These are phyloP conservation scores for Excoecaria agallocha DNA, from an alignment of 345 rosid genomes.

Conservation along the genomic window DNA sequence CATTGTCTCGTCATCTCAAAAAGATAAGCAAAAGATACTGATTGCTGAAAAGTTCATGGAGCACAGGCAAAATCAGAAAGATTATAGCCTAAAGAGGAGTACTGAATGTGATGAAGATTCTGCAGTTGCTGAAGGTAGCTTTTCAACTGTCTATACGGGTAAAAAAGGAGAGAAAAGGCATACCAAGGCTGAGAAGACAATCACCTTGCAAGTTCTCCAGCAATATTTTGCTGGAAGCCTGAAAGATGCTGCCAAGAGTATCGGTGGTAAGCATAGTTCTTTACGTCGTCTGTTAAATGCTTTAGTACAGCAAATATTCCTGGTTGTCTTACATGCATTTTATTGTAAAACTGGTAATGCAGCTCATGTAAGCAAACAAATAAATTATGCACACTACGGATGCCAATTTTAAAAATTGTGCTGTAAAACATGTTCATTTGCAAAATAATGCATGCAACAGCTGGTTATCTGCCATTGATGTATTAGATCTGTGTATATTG, in stretches of 20 bases:
- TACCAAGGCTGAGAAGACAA: slow-evolving; percentile 62
- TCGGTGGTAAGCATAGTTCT: slow-evolving; percentile 67
- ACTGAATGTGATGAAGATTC: slow-evolving; percentile 43
- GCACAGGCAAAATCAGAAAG: slow-evolving; percentile 25
- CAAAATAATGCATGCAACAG: too few relatives aligned
- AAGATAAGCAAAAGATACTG: slow-evolving; percentile 28
- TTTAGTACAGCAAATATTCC: background rate
- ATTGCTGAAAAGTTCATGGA: slow-evolving; percentile 29
- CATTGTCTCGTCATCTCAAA: slow-evolving; percentile 19
- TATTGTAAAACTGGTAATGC: too few relatives aligned
- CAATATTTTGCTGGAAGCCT: slow-evolving; percentile 82
- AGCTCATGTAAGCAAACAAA: too few relatives aligned
- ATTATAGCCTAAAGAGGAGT: slow-evolving; percentile 34
- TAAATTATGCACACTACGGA: too few relatives aligned
- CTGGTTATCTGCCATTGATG: too few relatives aligned
- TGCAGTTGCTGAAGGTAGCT: slow-evolving; percentile 44
- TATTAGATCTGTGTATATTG: too few relatives aligned
- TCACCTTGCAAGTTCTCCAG: slow-evolving; percentile 68
- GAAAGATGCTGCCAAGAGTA: slow-evolving; percentile 89
- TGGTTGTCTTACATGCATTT: too few relatives aligned
- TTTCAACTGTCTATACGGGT: slow-evolving; percentile 40
- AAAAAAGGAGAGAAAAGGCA: too few relatives aligned
- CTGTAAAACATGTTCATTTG: too few relatives aligned
- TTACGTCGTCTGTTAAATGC: background rate
- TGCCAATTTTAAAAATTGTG: too few relatives aligned